phyloP scores from a whole-genome alignment of 1,284 basidiomycete species.

The Apiotrichum porosum region DNA sequence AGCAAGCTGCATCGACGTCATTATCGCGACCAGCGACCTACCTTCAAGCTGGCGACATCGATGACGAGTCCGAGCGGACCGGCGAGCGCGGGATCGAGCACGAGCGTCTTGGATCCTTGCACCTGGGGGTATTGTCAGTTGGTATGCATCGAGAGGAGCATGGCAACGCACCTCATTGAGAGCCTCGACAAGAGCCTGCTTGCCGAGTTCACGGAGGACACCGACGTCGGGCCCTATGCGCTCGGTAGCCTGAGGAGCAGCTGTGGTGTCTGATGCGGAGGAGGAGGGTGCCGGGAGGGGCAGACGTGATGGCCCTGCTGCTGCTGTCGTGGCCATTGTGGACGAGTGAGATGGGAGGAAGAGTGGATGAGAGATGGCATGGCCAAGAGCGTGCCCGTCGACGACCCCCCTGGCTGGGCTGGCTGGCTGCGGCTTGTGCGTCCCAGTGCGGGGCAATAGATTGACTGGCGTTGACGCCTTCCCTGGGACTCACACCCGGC shows the following conservation, averaged over 20 bases:
- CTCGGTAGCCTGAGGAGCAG: slow-evolving; percentile 4
- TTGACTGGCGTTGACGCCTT: too few species aligned
- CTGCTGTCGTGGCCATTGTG: slow-evolving; percentile 10
- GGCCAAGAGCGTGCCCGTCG: background rate
- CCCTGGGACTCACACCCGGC: background rate
- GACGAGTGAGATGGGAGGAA: background rate
- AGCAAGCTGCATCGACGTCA: background rate
- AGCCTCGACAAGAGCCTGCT: slow-evolving; percentile 69
- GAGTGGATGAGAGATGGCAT: background rate
- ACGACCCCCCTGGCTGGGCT: background rate
- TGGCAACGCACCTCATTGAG: slow-evolving; percentile 65
- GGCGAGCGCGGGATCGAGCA: slow-evolving; percentile 79
- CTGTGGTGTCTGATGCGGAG: slow-evolving; percentile 41
- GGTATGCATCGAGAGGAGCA: background rate
- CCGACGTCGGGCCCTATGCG: slow-evolving; percentile 58
- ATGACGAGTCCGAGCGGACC: slow-evolving; percentile 90
- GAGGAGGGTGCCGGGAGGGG: slow-evolving; percentile 43
- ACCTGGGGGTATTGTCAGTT: slow-evolving; percentile 55
- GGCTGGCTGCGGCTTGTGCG: background rate
- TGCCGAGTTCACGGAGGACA: slow-evolving; percentile 68
- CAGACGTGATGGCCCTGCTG: slow-evolving; percentile 23
- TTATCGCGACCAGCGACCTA: slow-evolving; percentile 45
- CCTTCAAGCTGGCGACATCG: slow-evolving; percentile 87
- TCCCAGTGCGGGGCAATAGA: too few species aligned
- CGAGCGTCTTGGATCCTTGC: slow-evolving; percentile 90